Conservation (phyloP, 139 green algal genomes). For the Chlorella sorokiniana region DNA sequence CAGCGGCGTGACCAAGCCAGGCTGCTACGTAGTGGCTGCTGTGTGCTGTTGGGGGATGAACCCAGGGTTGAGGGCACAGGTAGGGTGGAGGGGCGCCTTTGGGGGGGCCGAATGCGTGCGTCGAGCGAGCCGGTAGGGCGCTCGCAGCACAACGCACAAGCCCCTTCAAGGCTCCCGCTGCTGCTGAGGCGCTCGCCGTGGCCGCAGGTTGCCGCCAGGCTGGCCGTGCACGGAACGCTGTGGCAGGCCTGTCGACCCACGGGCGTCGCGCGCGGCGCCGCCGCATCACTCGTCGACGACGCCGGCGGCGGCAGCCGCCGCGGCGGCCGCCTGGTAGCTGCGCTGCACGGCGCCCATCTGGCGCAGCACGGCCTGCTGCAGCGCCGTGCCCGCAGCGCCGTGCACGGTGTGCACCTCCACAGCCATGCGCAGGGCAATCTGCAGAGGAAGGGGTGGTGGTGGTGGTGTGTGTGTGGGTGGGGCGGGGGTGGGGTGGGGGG, state of each 20-base stretch:
- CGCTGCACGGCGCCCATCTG: constrained; percentile 40
- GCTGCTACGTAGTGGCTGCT: not conserved
- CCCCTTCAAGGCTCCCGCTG: too few species aligned
- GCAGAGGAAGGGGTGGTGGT: not conserved
- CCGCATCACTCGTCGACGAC: constrained; percentile 42
- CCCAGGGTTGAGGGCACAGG: too few species aligned
- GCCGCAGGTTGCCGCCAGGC: too few species aligned
- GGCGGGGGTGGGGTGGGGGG: not conserved
- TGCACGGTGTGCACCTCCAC: constrained; percentile 42
- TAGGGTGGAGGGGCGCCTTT: too few species aligned
- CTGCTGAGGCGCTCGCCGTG: too few species aligned
- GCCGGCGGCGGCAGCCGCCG: constrained; percentile 16
- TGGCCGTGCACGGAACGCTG: too few species aligned
- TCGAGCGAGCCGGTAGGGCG: too few species aligned
- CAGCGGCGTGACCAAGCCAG: not conserved
- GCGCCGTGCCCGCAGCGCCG: constrained; percentile 24
- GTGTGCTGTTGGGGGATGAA: too few species aligned
- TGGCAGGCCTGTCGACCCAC: too few species aligned
- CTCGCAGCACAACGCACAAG: too few species aligned
- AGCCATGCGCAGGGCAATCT: constrained; percentile 40
- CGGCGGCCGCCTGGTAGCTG: constrained; percentile 42
- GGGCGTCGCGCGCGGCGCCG: too few species aligned
- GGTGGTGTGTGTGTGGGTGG: not conserved
- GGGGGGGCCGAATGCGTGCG: too few species aligned
- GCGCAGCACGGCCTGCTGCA: constrained; percentile 37